Conservation (phyloP, 139 green algal genomes). For the Trebouxia sp. region DNA sequence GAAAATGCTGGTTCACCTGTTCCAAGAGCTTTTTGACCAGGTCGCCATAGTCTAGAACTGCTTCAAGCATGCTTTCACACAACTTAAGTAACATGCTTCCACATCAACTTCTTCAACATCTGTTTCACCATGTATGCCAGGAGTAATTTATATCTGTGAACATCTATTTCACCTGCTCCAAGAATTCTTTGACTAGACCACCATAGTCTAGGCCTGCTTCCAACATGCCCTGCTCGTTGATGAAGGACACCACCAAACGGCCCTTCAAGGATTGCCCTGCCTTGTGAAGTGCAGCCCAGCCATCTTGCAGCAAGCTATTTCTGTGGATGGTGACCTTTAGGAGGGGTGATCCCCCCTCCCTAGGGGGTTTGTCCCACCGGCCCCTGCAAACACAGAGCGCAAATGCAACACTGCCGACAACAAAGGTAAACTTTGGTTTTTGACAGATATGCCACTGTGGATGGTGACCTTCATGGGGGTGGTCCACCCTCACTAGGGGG, state of each 20-base stretch:
- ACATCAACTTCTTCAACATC: too few species aligned
- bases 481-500: too few species aligned
- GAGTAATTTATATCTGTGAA: neutral
- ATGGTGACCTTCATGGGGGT: too few species aligned
- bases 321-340: conserved; percentile 46
- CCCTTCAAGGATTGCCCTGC: conserved; percentile 50
- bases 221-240: conserved; percentile 62
- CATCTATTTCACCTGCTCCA: conserved; percentile 57
- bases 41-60: too few species aligned
- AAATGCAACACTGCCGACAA: too few species aligned
- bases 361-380: conserved; percentile 40
- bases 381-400: conserved; percentile 16
- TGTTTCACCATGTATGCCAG: too few species aligned
- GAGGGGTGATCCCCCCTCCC: conserved; percentile 51
- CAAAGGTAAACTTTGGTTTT: too few species aligned
- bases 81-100: too few species aligned
- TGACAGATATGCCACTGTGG: neutral
- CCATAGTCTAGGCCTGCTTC: conserved; percentile 87
- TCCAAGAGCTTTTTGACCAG: too few species aligned
- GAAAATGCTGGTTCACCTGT: too few species aligned
- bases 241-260: conserved; percentile 70
- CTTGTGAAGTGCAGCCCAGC: conserved; percentile 39
- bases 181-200: conserved; percentile 84
- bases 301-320: conserved; percentile 53
- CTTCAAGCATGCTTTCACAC: too few species aligned